Evolutionary conservation across 257 asterid genomes (phyloP), one percentile per base, ranked within the genome.

Genomic region (Leptodermis oblonga): DNA sequence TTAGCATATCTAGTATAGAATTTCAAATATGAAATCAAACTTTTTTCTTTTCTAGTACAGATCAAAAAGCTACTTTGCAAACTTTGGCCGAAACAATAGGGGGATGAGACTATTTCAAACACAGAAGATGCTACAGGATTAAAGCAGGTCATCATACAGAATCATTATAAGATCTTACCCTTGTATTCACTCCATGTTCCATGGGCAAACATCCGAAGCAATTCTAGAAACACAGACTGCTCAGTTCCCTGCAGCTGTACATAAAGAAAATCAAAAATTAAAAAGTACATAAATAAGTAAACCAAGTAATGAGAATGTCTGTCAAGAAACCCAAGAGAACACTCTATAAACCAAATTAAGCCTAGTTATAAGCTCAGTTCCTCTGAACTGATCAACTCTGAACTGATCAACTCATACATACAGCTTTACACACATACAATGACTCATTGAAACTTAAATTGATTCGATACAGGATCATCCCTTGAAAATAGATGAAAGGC

Each of bases 151-250:
- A 28, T 39, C 15, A 22, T 25, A 30, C 14, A 14, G 1, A 45
- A 14, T 28, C 71, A 26, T 28, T 52, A 42, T 12, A 30, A 65
- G 55, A 4, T 59, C 90, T 87, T 79, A 87, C 99, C 75, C 86
- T 94, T 94, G 74, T 91, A 91, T 68, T 89, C 96, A 80, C 86
- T 91, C 97, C 97, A 94, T 51, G 99, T 89, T 58, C 99, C 96
- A 72, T 87, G 82, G 18, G 99, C 90, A 84, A 86, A 91, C 83
- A 89, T 53, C 61, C 84, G 87, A 72, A 94, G 97, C 88, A 94
- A 78, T 69, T 82, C 96, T 66, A 89, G 88, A 76, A 73, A 86
- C 68, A 70, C 70, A 31, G 82, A 76, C 58, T 79, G 73, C 78
- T 88, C 97, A 78, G 95, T 89, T 73, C 39, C 97, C 80, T 84